Conservation (phyloP, 148 eudicot genomes). For the Chenopodium formosanum region DNA sequence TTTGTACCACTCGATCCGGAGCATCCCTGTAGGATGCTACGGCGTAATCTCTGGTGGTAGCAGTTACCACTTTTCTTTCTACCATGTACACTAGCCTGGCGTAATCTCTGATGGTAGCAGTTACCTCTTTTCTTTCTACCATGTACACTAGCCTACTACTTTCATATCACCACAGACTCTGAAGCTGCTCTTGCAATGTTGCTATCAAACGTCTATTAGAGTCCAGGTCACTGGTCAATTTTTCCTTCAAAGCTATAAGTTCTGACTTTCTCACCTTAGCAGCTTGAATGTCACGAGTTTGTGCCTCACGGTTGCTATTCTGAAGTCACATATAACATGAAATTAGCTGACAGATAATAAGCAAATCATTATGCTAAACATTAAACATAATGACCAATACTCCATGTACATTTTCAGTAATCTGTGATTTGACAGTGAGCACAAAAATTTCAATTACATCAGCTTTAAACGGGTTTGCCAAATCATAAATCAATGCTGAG, state of each 20-base stretch:
- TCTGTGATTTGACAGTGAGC: not conserved
- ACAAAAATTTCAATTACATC: not conserved
- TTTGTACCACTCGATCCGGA: no score
- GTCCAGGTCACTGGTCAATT: conserved; percentile 34
- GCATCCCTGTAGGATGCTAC: not conserved
- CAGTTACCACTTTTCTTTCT: not conserved
- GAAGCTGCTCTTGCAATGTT: conserved; percentile 48
- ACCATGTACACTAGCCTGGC: no score
- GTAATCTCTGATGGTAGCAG: no score
- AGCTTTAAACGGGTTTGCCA: not conserved
- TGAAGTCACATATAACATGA: conserved; percentile 31
- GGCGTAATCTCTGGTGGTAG: not conserved
- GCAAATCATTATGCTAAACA: not conserved
- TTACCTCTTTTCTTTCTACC: no score
- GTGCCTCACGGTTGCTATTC: conserved; percentile 13
- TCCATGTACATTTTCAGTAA: no score
- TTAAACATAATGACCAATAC: not conserved
- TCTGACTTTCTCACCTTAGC: conserved; percentile 44
- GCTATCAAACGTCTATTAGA: conserved; percentile 37
- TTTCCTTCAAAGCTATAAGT: conserved; percentile 41
- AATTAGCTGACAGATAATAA: conserved; percentile 35
- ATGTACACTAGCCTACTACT: not conserved
- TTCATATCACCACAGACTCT: conserved; percentile 26
- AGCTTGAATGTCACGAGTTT: conserved; percentile 34
- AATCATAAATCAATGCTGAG: not conserved